Evolutionary conservation across 441 rosid species (phyloP).

Genomic region (Breynia disticha): DNA sequence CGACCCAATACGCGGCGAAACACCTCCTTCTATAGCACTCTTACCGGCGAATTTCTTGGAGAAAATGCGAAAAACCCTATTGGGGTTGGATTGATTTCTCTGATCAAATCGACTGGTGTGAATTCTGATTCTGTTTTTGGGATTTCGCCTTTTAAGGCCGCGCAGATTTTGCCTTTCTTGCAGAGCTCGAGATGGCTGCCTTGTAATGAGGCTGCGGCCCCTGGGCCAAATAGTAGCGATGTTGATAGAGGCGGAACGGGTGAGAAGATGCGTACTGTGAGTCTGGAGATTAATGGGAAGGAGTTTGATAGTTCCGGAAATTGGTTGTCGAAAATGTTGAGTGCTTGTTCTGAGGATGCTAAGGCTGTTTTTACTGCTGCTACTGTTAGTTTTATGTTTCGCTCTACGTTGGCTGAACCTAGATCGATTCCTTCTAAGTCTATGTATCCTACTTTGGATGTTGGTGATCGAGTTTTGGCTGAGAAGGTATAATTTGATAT

Average conservation of each 20-base stretch:
- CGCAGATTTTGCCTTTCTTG: constrained; percentile 55
- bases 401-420: constrained; percentile 83
- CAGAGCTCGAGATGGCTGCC: constrained; percentile 81
- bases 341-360: constrained; percentile 71
- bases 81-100: constrained; percentile 40
- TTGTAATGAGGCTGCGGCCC: constrained; percentile 37
- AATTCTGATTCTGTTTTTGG: constrained; percentile 28
- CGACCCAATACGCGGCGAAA: constrained; percentile 4
- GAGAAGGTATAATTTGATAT: constrained; percentile 54
- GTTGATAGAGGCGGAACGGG: constrained; percentile 40
- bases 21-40: constrained; percentile 22
- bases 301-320: constrained; percentile 26
- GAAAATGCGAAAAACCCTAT: constrained; percentile 37
- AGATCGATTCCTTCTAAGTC: constrained; percentile 89
- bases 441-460: constrained; percentile 91
- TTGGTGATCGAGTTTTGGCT: constrained; percentile 84
- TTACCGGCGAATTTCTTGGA: constrained; percentile 41
- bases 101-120: constrained; percentile 44
- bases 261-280: constrained; percentile 15
- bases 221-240: constrained; percentile 26
- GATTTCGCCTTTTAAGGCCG: constrained; percentile 48
- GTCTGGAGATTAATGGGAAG: constrained; percentile 26
- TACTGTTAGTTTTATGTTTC: constrained; percentile 67
- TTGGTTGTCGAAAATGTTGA: constrained; percentile 55
- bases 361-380: constrained; percentile 80